phyloP scores from a whole-genome alignment of 164 flowering plant species.

The Magnolia officinalis region DNA sequence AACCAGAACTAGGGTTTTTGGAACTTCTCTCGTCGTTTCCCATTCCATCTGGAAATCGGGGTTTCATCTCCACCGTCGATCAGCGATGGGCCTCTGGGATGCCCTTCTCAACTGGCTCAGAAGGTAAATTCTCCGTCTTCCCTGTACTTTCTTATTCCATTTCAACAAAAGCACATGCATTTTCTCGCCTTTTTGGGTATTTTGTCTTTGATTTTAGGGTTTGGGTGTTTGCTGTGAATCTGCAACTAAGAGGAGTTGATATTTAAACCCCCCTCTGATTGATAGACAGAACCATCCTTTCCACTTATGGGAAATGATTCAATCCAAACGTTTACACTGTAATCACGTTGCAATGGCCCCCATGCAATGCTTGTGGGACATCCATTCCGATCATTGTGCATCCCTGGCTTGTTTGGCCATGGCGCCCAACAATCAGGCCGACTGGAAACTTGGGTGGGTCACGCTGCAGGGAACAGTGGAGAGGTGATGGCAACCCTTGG shows the following conservation, averaged over 20 bases:
- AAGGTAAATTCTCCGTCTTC: constrained; percentile 31
- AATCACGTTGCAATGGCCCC: no score
- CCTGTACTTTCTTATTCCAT: background rate
- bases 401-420: no score
- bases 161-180: no score
- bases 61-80: background rate
- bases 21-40: background rate
- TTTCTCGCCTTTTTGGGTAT: background rate
- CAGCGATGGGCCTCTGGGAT: constrained; percentile 53
- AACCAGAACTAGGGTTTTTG: background rate
- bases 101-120: constrained; percentile 64
- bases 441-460: no score
- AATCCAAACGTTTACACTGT: no score
- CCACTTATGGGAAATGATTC: background rate
- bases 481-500: no score
- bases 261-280: background rate
- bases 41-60: background rate
- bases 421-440: no score
- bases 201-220: background rate
- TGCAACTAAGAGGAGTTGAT: background rate
- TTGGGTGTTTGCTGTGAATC: background rate
- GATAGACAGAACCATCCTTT: background rate
- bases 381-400: no score
- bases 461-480: no score
- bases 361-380: no score